Conservation (phyloP, 1,284 basidiomycete species). For the Naganishia albida region DNA sequence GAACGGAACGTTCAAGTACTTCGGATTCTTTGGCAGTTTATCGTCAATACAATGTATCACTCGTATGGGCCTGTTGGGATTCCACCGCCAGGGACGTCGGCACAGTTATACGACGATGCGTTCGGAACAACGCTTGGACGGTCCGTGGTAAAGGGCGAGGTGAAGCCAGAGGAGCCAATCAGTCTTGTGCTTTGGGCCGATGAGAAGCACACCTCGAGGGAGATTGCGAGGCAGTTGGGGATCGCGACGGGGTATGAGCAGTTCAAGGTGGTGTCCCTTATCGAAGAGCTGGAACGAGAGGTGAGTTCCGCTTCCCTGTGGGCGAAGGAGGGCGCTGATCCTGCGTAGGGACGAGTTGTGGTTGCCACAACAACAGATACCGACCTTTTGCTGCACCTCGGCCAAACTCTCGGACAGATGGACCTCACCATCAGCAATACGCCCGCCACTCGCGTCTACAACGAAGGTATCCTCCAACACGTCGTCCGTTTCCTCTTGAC, state of each 20-base stretch:
- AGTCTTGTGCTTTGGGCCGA: constrained; percentile 87
- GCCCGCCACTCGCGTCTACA: constrained; percentile 67
- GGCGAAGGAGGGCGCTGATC: neutral
- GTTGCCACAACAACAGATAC: constrained; percentile 75
- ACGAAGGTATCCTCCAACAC: constrained; percentile 79
- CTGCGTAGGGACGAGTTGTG: constrained; percentile 71
- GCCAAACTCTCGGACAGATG: constrained; percentile 78
- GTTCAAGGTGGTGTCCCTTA: constrained; percentile 67
- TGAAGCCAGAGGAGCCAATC: constrained; percentile 22
- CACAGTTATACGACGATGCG: constrained; percentile 19
- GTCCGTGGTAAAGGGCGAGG: neutral
- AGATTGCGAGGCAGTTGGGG: constrained; percentile 77
- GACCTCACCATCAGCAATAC: constrained; percentile 76
- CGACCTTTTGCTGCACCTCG: constrained; percentile 71
- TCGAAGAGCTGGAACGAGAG: constrained; percentile 70
- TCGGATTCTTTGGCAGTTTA: constrained; percentile 27
- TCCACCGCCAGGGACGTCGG: constrained; percentile 19
- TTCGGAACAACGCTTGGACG: constrained; percentile 13
- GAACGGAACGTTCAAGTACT: neutral
- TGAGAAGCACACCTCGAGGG: constrained; percentile 92
- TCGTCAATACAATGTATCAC: constrained; percentile 29
- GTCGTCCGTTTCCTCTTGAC: constrained; percentile 85
- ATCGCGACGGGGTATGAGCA: constrained; percentile 63
- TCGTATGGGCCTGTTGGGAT: constrained; percentile 18
- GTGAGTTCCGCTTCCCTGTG: constrained; percentile 32